A percentile compares a stretch with the other conserved stretches of the same genome.
Conservation (phyloP, 73 alveolate genomes). For the Halteria grandinella region DNA sequence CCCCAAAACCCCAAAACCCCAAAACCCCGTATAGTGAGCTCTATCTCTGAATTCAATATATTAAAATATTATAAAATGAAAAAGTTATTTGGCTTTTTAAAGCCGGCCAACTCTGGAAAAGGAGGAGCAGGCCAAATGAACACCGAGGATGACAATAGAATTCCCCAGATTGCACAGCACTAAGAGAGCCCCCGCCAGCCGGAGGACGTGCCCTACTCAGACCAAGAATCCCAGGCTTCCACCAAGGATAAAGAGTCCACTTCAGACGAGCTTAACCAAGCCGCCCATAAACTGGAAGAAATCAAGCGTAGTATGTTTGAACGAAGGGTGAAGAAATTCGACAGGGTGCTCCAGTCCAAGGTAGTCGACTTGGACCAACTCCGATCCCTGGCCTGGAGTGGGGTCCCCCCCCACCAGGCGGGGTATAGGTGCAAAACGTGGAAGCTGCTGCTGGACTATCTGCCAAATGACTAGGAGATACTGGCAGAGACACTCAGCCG, state of each 20-base stretch:
- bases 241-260: slow-evolving; percentile 25
- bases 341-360: background rate
- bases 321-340: slow-evolving; percentile 21
- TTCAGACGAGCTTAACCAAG: slow-evolving; percentile 16
- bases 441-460: slow-evolving; percentile 82
- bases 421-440: slow-evolving; percentile 75
- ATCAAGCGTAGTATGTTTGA: slow-evolving; percentile 25
- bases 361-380: slow-evolving; percentile 68
- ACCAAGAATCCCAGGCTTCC: background rate
- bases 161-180: slow-evolving; percentile 16
- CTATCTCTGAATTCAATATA: background rate
- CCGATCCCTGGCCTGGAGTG: slow-evolving; percentile 89
- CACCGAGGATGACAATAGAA: no score
- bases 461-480: slow-evolving; percentile 74
- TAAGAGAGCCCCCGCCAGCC: background rate
- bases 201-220: background rate
- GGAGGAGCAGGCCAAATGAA: background rate
- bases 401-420: slow-evolving; percentile 84
- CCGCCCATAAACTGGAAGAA: slow-evolving; percentile 39
- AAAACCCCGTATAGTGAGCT: no score
- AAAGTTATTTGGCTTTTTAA: slow-evolving; percentile 15
- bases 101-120: slow-evolving; percentile 3
- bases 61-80: slow-evolving; percentile 30
- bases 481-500: slow-evolving; percentile 61
- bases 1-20: no score